Base-by-base conservation (phyloP, 768 basidiomycete species). In the Termitomyces sp. region DNA sequence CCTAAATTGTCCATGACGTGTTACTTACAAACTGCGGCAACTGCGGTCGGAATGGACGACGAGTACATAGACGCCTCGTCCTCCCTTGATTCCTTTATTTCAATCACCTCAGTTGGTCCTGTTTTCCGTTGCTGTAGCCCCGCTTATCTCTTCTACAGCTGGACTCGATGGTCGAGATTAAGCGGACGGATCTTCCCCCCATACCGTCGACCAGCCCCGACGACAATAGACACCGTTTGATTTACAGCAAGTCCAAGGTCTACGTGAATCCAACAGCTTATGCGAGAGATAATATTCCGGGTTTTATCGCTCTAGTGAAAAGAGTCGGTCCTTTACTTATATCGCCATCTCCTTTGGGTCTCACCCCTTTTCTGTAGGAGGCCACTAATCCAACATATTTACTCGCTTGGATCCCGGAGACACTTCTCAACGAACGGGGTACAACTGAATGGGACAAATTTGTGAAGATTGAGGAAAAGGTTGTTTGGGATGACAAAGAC, bases 241-340 rank as follows among this genome's bases (percentile, higher is more conserved):
- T 98, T 15, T 97, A 94, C 68, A 90, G 88, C 73, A 97, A 96
- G 72, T 92, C 90, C 45, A 96, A 95, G 73, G 96, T 98, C 49
- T 95, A 96, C 70, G 88, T 99, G 48, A 93, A 98, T 67, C 97
- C 97, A 0, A 96, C 95, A 2, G 87, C 90, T 3, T 96, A 94
- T 72, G 81, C 90, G 2, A 83, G 90, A 68, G 97, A 98, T 74
- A 96, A 98, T 73, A 92, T 98, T 39, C 87, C 93, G 3, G 97
- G 97, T 1, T 98, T 96, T 71, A 87, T 95, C 7, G 88, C 91
- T 16, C 81, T 99, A 60, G 95, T 98, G 20, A 93, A 94, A 78
- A 84, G 90, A 68, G 94, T 94, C 66, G 57, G 88, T 78, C 5
- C 54, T 40, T n/a, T n/a, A n/a, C 16, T n/a, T 39, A 58, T 55